Evolutionary conservation across 192 early-diverging fungal genomes (phyloP), one percentile per base, ranked within the genome.

Genomic region (Pilobolus umbonatus): DNA sequence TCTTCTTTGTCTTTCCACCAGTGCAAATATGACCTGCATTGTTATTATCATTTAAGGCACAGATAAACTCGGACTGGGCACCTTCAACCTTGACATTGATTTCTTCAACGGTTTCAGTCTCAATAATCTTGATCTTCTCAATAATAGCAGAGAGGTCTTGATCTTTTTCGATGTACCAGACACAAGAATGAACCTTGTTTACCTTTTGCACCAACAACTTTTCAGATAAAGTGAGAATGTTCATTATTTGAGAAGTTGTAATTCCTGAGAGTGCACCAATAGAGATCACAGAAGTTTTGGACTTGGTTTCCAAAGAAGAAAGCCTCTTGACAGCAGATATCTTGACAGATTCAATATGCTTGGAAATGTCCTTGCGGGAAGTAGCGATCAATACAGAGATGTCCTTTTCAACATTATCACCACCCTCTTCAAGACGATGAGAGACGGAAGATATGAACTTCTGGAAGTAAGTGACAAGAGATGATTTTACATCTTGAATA

Each of bases 381-480:
- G 47, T 39, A 9, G 43, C 32, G 17, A 59, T 47, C 19, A 59
- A 47, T 4, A 59, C 48, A 17, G 57, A 43, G 35, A 59, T 10
- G 35, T 59, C 57, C 24, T 48, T 26, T 24, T 45, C 43, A 6
- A 59, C 46, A 49, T 49, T 59, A 17, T 59, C 34, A 35, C 57
- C 45, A 9, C 57, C 57, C 12, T 39, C 9, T 22, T 48, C 12
- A n/a, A 59, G 31, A 10, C 45, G 43, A 8, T 46, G 30, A 19
- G 34, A 26, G 25, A 47, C 32, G 29, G 43, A 3, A 22, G 47
- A 25, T 10, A 31, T 59, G 9, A 59, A 48, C 8, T 46, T 24
- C 17, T 45, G 28, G 32, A 59, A 59, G 45, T 48, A 59, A 35
- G 24, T 48, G n/a, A 45, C 22, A 35, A 59, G 34, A 1, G 57